Percentiles rank a stretch among this genome's conserved stretches.
Conservation (phyloP, 176 grass and related monocot species). For the Triticum timopheevii region DNA sequence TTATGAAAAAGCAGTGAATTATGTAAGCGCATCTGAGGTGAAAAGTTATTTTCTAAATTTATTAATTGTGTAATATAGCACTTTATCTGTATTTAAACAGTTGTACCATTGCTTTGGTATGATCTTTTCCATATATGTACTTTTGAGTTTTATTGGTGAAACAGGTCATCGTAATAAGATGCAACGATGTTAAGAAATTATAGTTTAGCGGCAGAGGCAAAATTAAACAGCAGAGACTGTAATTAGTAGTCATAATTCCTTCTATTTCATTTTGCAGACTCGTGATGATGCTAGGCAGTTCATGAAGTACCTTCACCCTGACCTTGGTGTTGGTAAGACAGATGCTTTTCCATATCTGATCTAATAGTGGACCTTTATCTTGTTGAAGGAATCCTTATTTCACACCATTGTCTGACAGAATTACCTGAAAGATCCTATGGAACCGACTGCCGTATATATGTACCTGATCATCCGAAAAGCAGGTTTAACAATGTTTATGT, state of each 20-base stretch:
- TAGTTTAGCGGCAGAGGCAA: background rate
- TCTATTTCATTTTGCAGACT: slow-evolving; percentile 51
- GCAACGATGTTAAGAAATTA: background rate
- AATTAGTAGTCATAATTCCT: background rate
- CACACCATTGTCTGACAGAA: slow-evolving; percentile 49
- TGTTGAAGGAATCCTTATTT: background rate
- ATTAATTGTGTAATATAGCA: background rate
- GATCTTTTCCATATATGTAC: slow-evolving; percentile 4
- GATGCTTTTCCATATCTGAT: slow-evolving; percentile 21
- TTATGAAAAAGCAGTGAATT: background rate
- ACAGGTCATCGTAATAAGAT: background rate
- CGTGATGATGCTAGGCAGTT: slow-evolving; percentile 94
- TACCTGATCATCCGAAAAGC: slow-evolving; percentile 91
- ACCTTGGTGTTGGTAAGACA: slow-evolving; percentile 89
- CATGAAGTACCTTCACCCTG: slow-evolving; percentile 96
- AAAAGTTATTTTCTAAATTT: background rate
- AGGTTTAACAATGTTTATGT: slow-evolving; percentile 99
- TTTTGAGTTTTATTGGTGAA: background rate
- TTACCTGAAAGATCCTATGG: slow-evolving; percentile 99
- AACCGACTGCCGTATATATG: slow-evolving; percentile 93
- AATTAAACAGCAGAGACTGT: background rate
- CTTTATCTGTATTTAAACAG: background rate
- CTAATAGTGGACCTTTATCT: slow-evolving; percentile 11
- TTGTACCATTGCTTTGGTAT: background rate
- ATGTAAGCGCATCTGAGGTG: background rate